Percentiles rank a stretch among this genome's conserved stretches.
These are phyloP conservation scores for Trifolium subterraneum DNA, from an alignment of 306 rosid genomes.

Conservation along the genomic window DNA sequence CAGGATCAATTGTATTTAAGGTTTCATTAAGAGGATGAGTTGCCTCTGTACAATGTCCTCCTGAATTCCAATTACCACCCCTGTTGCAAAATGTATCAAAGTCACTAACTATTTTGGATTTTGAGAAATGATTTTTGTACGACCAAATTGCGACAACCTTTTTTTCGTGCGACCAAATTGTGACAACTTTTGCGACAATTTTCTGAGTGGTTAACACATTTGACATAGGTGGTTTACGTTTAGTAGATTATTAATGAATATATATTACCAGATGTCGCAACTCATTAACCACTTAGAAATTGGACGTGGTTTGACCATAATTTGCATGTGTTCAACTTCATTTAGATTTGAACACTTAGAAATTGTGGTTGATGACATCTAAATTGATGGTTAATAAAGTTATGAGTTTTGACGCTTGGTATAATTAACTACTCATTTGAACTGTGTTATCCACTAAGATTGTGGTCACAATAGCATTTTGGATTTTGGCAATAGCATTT, in stretches of 20 bases:
- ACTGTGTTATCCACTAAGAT: neutral
- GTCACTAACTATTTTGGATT: constrained; percentile 30
- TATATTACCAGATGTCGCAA: neutral
- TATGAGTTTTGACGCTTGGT: neutral
- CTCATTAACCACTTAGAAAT: neutral
- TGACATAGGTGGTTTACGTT: neutral
- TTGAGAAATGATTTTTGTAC: neutral
- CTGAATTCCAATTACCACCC: constrained; percentile 92
- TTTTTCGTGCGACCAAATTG: no score
- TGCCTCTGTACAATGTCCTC: constrained; percentile 86
- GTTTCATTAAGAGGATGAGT: constrained; percentile 63
- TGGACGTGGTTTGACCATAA: no score
- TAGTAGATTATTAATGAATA: neutral
- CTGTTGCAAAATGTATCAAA: constrained; percentile 49
- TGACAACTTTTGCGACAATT: neutral
- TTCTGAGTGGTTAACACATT: neutral
- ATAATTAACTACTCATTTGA: neutral
- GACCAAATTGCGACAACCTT: neutral
- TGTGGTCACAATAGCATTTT: neutral
- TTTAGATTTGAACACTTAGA: no score
- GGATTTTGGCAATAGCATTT: constrained; percentile 17
- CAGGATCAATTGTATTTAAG: constrained; percentile 41
- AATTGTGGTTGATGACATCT: neutral
- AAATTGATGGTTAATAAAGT: neutral
- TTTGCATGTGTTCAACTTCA: no score